Percentiles rank a stretch among this genome's conserved stretches.
Conservation (phyloP, 257 asterid species). For the Capsicum rhomboideum region DNA sequence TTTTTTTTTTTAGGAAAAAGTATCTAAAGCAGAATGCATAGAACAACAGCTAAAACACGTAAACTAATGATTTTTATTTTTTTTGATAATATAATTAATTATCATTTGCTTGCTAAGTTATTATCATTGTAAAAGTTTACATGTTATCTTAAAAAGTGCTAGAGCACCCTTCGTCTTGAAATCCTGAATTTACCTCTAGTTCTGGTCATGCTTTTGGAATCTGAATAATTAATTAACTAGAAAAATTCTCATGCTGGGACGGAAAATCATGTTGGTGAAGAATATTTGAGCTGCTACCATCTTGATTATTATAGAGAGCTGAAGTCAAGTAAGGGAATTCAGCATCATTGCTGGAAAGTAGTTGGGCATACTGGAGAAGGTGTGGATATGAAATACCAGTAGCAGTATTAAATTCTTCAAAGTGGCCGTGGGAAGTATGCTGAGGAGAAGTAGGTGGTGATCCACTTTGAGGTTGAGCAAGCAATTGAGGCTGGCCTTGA, state of each 20-base stretch:
- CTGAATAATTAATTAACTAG: neutral
- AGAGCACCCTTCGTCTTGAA: too few species aligned
- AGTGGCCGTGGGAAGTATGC: neutral
- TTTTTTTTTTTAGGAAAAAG: too few species aligned
- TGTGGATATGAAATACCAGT: conserved; percentile 26
- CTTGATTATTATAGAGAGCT: conserved; percentile 24
- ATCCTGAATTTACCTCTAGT: neutral
- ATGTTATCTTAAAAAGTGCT: too few species aligned
- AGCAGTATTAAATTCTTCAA: too few species aligned
- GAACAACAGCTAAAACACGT: too few species aligned
- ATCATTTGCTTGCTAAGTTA: too few species aligned
- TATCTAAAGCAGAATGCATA: too few species aligned
- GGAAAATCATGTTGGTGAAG: neutral
- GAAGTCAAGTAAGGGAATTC: conserved; percentile 51
- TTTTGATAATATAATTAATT: too few species aligned
- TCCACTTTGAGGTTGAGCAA: neutral
- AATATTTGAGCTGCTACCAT: neutral
- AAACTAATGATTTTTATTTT: too few species aligned
- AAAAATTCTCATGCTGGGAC: conserved; percentile 8
- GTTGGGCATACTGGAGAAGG: conserved; percentile 59
- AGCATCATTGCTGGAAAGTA: conserved; percentile 57
- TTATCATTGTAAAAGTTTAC: too few species aligned
- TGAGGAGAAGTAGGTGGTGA: neutral
- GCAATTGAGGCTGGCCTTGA: conserved; percentile 31
- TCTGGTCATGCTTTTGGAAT: conserved; percentile 19